Conservation (phyloP, 306 rosid genomes). For the Pterocarpus macrocarpus region DNA sequence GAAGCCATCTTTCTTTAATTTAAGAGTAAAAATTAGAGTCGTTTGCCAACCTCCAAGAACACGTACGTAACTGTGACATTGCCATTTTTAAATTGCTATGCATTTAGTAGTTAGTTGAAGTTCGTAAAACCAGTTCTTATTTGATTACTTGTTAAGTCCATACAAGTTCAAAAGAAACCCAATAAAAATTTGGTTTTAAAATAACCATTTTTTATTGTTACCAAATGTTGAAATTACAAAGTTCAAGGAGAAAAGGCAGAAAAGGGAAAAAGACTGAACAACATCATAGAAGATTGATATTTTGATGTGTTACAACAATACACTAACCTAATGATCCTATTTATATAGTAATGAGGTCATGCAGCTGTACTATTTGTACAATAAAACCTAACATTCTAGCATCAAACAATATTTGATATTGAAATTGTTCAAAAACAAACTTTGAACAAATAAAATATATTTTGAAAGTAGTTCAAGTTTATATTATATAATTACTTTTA, state of each 20-base stretch:
- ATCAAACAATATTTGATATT: neutral
- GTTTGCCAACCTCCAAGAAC: conserved; percentile 1
- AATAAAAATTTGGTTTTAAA: neutral
- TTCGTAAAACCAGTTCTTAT: neutral
- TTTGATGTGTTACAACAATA: neutral
- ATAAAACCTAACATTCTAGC: neutral
- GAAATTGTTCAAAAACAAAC: conserved; percentile 4
- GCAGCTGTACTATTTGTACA: neutral
- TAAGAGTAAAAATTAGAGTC: no score
- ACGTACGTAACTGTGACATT: neutral
- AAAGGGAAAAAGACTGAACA: neutral
- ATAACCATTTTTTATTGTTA: neutral
- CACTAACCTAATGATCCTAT: neutral
- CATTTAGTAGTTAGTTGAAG: neutral
- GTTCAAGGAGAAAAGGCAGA: neutral
- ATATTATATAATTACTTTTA: conserved; percentile 24
- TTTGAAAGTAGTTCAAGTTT: neutral
- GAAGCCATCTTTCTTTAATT: no score
- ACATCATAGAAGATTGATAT: neutral
- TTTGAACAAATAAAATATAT: neutral
- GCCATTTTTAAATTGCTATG: neutral
- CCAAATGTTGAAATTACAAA: neutral
- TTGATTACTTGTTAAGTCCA: neutral
- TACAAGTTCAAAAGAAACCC: neutral
- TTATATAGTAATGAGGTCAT: neutral